Evolutionary conservation across 805 yeast species (phyloP), one percentile per base, ranked within the genome.

Genomic region (Kodamaea laetipori): DNA sequence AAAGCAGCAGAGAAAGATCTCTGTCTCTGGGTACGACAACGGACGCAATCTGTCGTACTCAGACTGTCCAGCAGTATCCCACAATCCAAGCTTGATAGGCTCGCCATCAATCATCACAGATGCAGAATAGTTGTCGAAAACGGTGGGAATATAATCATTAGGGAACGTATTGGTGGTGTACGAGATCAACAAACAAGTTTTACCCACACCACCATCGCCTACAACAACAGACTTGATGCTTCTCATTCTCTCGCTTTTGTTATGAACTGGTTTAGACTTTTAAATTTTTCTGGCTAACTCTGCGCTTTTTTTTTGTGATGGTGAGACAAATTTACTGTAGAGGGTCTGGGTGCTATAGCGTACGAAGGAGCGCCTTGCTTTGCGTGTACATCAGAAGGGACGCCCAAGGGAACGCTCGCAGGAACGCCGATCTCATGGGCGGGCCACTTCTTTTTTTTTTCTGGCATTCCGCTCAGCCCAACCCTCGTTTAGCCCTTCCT

Each of bases 21-120:
- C 96, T 0, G 97, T 89, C 60, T 90, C 96, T 3, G 96, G 96
- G 58, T 90, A 90, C 6, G 94, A 84, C 48, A 90, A 71, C 2
- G 97, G 97, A 64, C 97, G 76, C 56, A 89, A 74, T 48, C 96
- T 74, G 62, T 90, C 96, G 63, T 89, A 89, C 61, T 89, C 96
- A 57, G 86, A 85, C 66, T 90, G 96, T 19, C 97, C 97, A 3
- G 97, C 96, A 11, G 97, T 90, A 77, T 90, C 97, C 96, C 96
- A 90, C 36, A 90, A 74, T 17, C 95, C 95, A 40, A 90, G 73
- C 57, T 87, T 88, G 56, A 86, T 83, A 43, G 88, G 86, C 56
- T 84, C 89, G 21, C 86, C 84, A 55, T 85, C 92, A 15, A 83
- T 82, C 76, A 88, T 79, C 18, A 90, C 89, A 33, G 84, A 84